A percentile compares a stretch with the other conserved stretches of the same genome.
These are phyloP conservation scores for Yamadazyma jaroonii DNA, from an alignment of 1,139 yeast genomes.

Conservation along the genomic window DNA sequence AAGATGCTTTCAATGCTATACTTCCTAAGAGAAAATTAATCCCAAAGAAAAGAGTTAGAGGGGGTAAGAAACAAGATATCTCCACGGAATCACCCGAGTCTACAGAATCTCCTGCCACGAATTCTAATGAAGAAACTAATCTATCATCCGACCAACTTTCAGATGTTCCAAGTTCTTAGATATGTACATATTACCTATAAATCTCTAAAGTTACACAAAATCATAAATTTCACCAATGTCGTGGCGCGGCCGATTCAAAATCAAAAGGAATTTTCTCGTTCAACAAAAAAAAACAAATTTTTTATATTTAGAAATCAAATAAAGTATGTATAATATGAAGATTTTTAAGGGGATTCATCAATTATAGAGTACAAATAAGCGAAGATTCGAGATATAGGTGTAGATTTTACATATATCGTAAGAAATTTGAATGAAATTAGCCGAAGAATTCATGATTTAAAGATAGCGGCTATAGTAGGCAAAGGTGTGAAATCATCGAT, in stretches of 20 bases:
- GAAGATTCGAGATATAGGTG: no score
- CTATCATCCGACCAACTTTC: no score
- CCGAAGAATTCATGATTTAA: no score
- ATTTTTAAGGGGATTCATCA: neutral
- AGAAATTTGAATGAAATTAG: no score
- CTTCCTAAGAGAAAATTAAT: conserved; percentile 71
- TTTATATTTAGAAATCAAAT: conserved; percentile 2
- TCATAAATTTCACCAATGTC: conserved; percentile 3
- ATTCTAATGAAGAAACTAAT: no score
- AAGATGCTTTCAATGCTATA: conserved; percentile 75
- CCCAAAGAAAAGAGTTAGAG: conserved; percentile 4
- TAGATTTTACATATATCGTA: no score
- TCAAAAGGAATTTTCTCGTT: conserved; percentile 3
- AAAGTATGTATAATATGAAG: conserved; percentile 1
- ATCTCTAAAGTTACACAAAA: neutral
- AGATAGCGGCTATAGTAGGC: no score
- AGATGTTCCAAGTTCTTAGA: neutral
- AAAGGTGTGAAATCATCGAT: no score
- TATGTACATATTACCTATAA: neutral
- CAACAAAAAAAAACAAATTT: conserved; percentile 5
- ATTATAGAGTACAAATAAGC: no score
- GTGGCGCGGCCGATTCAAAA: conserved; percentile 1
- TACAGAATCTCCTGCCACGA: no score
- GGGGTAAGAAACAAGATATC: neutral
- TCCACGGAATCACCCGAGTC: no score